Evolutionary conservation across 106 monocot species (phyloP), one percentile per base, ranked within the genome.

Genomic region (Phalaenopsis aphrodite): DNA sequence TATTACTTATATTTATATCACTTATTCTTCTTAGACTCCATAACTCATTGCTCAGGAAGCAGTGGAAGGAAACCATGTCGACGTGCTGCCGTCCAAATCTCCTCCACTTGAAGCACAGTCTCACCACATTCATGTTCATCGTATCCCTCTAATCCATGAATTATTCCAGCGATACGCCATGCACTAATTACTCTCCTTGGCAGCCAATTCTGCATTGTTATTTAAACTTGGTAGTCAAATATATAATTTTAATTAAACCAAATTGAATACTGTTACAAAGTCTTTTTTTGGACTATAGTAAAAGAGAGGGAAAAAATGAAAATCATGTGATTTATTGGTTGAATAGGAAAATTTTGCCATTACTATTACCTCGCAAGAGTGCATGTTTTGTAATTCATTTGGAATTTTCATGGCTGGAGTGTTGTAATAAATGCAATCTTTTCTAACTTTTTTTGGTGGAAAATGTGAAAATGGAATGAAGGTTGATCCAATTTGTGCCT

Each of bases 371-470:
- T 93, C 95, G 71, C 95, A 93, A 3, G 90, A 61, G 76, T 93
- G 92, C 83, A 95, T 83, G 74, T 93, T 95, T 72, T 93, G 81
- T 17, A 93, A 58, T 69, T 84, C 47, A 58, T 85, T 58, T 0
- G 95, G 89, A 42, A 91, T 78, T 74, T 71, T 85, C 90, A 95
- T 87, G 41, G 92, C 90, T 15, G 95, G 93, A 76, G 95, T 95
- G 56, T 46, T 85, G 78, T 88, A 82, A 77, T 88, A 93, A 42
- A 61, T 76, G 76, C 93, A 95, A 46, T 95, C 90, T 42, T 86
- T 88, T 48, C 89, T 90, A 10, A 84, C 42, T 38, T 79, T 85
- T 72, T 81, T 90, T 2, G 78, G 77, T 16, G 95, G 95, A 64
- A 92, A 93, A 64, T 90, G 92, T 5, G 90, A 87, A 75, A 87